Evolutionary conservation across 2,329 filamentous ascomycete species (phyloP).

Genomic region (Curvularia lunata): DNA sequence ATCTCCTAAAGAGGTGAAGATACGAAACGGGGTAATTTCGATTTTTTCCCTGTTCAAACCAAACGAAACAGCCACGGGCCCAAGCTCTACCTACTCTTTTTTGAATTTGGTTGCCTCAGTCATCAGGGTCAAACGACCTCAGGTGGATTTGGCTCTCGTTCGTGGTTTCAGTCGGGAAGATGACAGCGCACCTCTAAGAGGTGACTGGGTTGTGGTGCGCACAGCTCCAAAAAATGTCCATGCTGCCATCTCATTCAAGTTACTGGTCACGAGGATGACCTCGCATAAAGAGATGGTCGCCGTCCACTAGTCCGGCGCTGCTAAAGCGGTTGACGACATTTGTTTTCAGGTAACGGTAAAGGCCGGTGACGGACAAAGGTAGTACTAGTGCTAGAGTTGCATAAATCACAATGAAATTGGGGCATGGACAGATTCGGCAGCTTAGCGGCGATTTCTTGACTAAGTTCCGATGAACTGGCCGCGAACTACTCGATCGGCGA

Average conservation of each 20-base stretch:
- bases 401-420: conserved; percentile 2
- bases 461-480: conserved; percentile 17
- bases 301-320: background rate
- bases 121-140: too few relatives aligned
- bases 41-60: too few relatives aligned
- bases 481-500: conserved; percentile 16
- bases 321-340: background rate
- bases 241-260: background rate
- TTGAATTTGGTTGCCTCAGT: too few relatives aligned
- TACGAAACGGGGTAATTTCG: too few relatives aligned
- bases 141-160: too few relatives aligned
- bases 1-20: too few relatives aligned
- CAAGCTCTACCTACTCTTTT: too few relatives aligned
- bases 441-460: conserved; percentile 3
- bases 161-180: too few relatives aligned
- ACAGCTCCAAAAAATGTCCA: background rate
- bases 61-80: too few relatives aligned
- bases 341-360: background rate
- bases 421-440: conserved; percentile 7
- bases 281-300: too few relatives aligned
- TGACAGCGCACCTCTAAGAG: too few relatives aligned
- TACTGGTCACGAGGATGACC: conserved; percentile 1
- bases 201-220: background rate
- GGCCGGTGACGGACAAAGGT: background rate
- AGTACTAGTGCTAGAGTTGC: background rate